Conservation (phyloP, 148 eudicot genomes). For the Talinum fruticosum region DNA sequence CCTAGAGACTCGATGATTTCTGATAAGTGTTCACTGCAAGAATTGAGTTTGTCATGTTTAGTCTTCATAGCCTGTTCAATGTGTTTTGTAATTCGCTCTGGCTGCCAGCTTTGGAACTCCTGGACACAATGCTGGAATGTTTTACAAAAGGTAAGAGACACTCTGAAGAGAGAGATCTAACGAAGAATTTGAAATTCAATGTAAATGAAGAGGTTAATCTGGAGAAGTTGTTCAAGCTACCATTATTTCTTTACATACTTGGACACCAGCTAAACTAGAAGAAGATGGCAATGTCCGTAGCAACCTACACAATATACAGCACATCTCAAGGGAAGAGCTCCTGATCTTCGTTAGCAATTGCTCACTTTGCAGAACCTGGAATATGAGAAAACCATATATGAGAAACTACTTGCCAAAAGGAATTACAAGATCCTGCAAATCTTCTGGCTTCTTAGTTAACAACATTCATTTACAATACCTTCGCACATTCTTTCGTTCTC, state of each 20-base stretch:
- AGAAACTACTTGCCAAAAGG: background rate
- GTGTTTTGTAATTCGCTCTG: constrained; percentile 46
- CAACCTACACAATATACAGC: constrained; percentile 47
- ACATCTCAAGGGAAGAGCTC: constrained; percentile 53
- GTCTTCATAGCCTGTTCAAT: constrained; percentile 53
- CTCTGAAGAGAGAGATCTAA: background rate
- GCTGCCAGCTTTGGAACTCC: constrained; percentile 60
- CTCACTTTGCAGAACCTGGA: constrained; percentile 74
- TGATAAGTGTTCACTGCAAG: constrained; percentile 34
- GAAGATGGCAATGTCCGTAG: constrained; percentile 48
- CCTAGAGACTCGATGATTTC: constrained; percentile 52
- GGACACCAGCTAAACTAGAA: constrained; percentile 50
- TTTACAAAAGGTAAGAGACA: constrained; percentile 26
- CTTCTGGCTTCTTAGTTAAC: background rate
- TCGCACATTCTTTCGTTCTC: background rate
- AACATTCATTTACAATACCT: background rate
- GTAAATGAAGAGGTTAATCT: background rate
- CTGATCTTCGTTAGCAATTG: constrained; percentile 56
- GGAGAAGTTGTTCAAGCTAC: constrained; percentile 24
- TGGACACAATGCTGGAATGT: constrained; percentile 60
- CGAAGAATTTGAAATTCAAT: background rate
- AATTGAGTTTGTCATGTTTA: constrained; percentile 38
- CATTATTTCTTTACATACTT: constrained; percentile 58
- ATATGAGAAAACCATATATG: constrained; percentile 5
- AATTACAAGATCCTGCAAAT: background rate